Evolutionary conservation across 306 rosid species (phyloP).

Genomic region (Citrullus amarus): DNA sequence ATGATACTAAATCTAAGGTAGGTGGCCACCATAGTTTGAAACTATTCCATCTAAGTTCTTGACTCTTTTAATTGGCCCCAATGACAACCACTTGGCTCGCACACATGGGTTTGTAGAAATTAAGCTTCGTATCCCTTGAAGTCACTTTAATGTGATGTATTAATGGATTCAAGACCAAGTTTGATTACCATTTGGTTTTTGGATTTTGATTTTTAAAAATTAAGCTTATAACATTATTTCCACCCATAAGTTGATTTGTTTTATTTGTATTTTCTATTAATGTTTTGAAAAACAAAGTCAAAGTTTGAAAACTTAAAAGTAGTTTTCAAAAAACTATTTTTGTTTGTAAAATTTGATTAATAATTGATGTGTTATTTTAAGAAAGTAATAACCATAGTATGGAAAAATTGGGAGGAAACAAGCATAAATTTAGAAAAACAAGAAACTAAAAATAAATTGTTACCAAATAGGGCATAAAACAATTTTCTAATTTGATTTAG

Average conservation of each 20-base stretch:
- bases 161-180: neutral
- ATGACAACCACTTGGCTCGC: neutral
- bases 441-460: neutral
- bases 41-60: neutral
- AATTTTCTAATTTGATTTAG: neutral
- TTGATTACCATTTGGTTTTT: too few relatives aligned
- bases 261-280: too few relatives aligned
- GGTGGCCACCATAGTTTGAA: neutral
- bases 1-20: neutral
- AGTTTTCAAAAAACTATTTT: too few relatives aligned
- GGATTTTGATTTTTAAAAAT: too few relatives aligned
- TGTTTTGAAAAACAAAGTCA: too few relatives aligned
- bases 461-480: neutral
- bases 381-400: too few relatives aligned
- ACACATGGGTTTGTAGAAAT: neutral
- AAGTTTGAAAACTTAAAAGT: too few relatives aligned
- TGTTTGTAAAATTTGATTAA: too few relatives aligned
- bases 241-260: too few relatives aligned
- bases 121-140: neutral
- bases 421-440: too few relatives aligned
- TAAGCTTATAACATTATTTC: neutral
- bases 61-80: neutral
- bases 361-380: too few relatives aligned
- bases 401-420: too few relatives aligned
- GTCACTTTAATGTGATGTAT: neutral